phyloP scores from a whole-genome alignment of 169 alveolate species.

The Plasmodium knowlesi region DNA sequence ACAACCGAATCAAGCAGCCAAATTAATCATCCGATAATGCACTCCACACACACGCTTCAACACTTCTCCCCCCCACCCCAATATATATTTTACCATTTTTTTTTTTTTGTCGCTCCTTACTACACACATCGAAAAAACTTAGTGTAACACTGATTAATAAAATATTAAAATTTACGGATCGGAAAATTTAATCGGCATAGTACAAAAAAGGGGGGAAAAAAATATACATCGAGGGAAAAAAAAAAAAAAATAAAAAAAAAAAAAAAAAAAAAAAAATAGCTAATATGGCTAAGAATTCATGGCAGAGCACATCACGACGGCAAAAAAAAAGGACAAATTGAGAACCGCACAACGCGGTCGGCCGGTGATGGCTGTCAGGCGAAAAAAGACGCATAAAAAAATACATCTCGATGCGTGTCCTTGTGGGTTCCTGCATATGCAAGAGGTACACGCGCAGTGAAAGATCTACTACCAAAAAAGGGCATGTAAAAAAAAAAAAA shows the following conservation, averaged over 20 bases:
- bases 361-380: neutral
- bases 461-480: neutral
- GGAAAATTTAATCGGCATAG: slow-evolving; percentile 67
- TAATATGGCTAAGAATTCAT: neutral
- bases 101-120: neutral
- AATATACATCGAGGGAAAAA: slow-evolving; percentile 8
- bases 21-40: neutral
- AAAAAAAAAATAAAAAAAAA: slow-evolving; percentile 33
- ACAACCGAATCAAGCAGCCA: neutral
- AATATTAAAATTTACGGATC: slow-evolving; percentile 66
- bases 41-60: neutral
- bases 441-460: neutral
- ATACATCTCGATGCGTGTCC: neutral
- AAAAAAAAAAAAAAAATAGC: neutral
- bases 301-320: neutral
- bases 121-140: neutral
- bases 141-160: slow-evolving; percentile 51
- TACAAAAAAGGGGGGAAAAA: slow-evolving; percentile 36
- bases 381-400: neutral
- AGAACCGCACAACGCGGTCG: neutral
- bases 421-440: neutral
- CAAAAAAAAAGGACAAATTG: neutral
- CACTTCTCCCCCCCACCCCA: neutral
- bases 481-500: neutral
- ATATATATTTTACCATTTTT: too few species aligned